Base-by-base conservation (phyloP, 2,329 filamentous ascomycete genomes). In the Sporothrix protearum region DNA sequence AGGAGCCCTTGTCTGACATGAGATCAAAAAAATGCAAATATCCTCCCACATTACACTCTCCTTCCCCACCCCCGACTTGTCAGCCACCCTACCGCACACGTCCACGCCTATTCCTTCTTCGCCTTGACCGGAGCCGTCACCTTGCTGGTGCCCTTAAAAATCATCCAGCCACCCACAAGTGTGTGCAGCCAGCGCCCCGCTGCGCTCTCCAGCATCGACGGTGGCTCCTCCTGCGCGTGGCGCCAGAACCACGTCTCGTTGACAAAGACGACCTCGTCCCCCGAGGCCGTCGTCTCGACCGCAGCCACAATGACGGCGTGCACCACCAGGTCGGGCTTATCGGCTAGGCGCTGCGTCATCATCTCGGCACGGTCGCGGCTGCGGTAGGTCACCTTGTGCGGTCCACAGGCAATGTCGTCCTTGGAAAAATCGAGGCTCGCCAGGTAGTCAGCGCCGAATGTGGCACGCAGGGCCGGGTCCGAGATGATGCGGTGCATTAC, bases 171-270 rank as follows among this genome's bases (percentile, higher is more conserved):
- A 22, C 57, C 73, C 2, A 74, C 8, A 2, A 75, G 68, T 1
- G 53, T 7, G 68, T 82, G 80, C 36, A 80, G 70, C 78, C 78
- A 80, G 2, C 73, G 74, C 0, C 78, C 78, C 0, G 78, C 14
- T 0, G 73, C 39, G 1, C 73, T 72, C 72, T 81, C 80, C 30
- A 81, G 72, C 68, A 80, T 67, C 12, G 77, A 76, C 19, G 77
- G 75, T 64, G 73, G 75, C 64, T 80, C 79, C 22, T 74, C 72
- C 19, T 69, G 42, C 12, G 71, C 74, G 28, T 70, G 68, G 57
- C 80, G 76, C 80, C 80, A 81, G 78, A 80, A 78, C 80, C 80
- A 81, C n/a, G 80, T 80, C 76, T 81, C 80, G 71, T 80, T 81
- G 61, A 80, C 75, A 66, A 81, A 79, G 8, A 78, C 74, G 33